Evolutionary conservation across 164 flowering plant species (phyloP), one percentile per base, ranked within the genome.

Genomic region (Akebia trifoliata): DNA sequence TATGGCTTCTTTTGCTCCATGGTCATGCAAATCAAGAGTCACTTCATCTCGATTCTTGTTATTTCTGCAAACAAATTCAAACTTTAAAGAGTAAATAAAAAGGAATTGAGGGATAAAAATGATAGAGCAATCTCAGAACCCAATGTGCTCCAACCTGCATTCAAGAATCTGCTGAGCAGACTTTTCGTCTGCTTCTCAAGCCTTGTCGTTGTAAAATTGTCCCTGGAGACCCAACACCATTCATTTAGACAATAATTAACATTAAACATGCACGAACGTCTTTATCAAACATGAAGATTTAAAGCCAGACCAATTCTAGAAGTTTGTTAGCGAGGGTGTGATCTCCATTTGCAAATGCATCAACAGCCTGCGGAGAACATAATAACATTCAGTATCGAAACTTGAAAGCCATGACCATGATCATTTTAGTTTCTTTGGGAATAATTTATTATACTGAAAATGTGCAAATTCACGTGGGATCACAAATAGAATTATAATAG

Each of bases 101-200:
- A n/a, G n/a, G n/a, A n/a, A n/a, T n/a, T n/a, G n/a, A n/a, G n/a
- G n/a, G n/a, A n/a, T n/a, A n/a, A n/a, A n/a, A n/a, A n/a, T n/a
- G n/a, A n/a, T n/a, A n/a, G n/a, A n/a, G n/a, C n/a, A n/a, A n/a
- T n/a, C n/a, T n/a, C n/a, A n/a, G n/a, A n/a, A n/a, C n/a, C n/a
- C n/a, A n/a, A n/a, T n/a, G 26, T 9, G 12, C 18, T 54, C 55
- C n/a, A 43, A 86, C 96, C 86, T 78, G 42, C 61, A 56, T 64
- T 76, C 81, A 25, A 75, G 43, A 54, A 80, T 76, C 66, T 64
- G 68, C 47, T 62, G 39, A 25, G 63, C 58, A 31, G 90, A 83
- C 56, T 71, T 72, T 56, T 83, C 85, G 67, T 81, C 80, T 15
- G 88, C 86, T 66, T 86, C 83, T 11, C 79, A 71, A 50, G 90